phyloP scores from a whole-genome alignment of 208 protist genomes.

The Leishmania tarentolae region DNA sequence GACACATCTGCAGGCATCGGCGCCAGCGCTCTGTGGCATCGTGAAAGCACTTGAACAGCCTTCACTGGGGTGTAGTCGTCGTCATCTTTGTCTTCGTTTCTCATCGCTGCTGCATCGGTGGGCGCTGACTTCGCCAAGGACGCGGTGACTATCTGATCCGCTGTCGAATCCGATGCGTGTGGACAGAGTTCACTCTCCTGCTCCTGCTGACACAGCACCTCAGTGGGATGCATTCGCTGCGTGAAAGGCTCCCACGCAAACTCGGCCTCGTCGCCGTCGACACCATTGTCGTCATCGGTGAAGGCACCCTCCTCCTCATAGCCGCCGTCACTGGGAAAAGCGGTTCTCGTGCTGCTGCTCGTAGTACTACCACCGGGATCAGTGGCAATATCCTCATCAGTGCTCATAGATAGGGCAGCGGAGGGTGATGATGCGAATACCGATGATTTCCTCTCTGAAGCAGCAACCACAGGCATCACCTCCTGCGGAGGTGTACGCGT shows the following conservation, averaged over 20 bases:
- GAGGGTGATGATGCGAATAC: neutral
- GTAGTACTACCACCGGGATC: neutral
- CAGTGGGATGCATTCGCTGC: slow-evolving; percentile 6
- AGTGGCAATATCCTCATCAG: neutral
- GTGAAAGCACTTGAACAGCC: neutral
- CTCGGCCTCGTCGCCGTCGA: neutral
- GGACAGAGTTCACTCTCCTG: neutral
- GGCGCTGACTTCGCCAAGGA: neutral
- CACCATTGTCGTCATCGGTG: slow-evolving; percentile 1
- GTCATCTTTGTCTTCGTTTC: slow-evolving; percentile 7
- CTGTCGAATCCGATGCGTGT: neutral
- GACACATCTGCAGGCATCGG: neutral
- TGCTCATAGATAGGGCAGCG: neutral
- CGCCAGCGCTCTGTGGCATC: neutral
- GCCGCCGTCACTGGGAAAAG: neutral
- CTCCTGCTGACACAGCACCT: slow-evolving; percentile 7
- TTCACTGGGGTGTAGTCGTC: slow-evolving; percentile 39
- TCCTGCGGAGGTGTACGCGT: neutral
- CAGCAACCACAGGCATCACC: neutral
- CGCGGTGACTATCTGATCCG: neutral
- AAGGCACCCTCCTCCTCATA: slow-evolving; percentile 4
- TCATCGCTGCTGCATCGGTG: neutral
- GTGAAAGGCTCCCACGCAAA: slow-evolving; percentile 30
- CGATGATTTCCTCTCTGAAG: neutral
- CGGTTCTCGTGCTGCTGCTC: neutral